A percentile compares a stretch with the other conserved stretches of the same genome.
Evolutionary conservation across 345 rosid genomes (phyloP).

Genomic region (Pelargonium nanum): DNA sequence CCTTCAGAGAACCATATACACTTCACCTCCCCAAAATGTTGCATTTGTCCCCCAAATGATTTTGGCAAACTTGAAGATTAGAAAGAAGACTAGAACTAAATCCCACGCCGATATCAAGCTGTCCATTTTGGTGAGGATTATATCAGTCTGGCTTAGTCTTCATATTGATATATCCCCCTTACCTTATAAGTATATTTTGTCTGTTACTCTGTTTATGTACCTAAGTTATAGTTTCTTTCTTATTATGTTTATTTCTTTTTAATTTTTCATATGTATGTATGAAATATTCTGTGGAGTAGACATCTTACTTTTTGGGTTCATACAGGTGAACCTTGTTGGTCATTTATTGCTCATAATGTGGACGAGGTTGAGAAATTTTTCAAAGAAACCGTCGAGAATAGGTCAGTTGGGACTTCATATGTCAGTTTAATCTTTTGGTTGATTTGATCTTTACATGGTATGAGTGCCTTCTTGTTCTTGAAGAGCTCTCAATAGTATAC

Average conservation of each 20-base stretch:
- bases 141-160: neutral
- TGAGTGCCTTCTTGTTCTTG: too few species aligned
- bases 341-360: conserved; percentile 41
- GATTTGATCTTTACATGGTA: too few species aligned
- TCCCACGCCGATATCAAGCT: neutral
- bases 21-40: neutral
- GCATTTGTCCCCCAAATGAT: neutral
- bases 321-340: conserved; percentile 87
- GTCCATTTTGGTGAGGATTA: neutral
- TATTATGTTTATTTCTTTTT: too few species aligned
- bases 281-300: neutral
- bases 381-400: conserved; percentile 77
- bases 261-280: neutral
- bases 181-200: neutral
- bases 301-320: conserved; percentile 2
- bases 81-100: neutral
- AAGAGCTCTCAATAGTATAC: too few species aligned
- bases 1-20: neutral
- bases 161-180: neutral
- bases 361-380: conserved; percentile 72
- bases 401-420: too few species aligned
- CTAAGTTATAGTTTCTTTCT: neutral
- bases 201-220: neutral
- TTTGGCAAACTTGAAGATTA: neutral
- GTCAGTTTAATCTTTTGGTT: too few species aligned